Conservation (phyloP, 495 filamentous ascomycete species). For the Xylaria venustula region DNA sequence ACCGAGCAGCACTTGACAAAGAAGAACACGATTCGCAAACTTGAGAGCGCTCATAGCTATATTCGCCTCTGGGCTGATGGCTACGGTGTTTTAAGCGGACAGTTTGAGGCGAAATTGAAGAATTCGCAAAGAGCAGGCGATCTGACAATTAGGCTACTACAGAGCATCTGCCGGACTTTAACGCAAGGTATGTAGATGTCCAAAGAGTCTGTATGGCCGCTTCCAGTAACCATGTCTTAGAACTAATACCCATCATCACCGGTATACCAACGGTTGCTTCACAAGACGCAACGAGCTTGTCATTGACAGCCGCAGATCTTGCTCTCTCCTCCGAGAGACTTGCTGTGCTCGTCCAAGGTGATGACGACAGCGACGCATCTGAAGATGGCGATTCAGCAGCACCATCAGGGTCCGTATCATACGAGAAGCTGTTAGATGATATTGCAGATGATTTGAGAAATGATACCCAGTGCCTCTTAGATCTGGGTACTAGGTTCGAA, state of each 20-base stretch:
- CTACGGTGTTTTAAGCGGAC: not conserved
- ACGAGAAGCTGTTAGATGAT: not conserved
- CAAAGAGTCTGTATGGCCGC: not conserved
- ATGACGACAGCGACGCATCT: slow-evolving; percentile 3
- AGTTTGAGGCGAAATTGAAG: not conserved
- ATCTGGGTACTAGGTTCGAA: not conserved
- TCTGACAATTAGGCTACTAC: not conserved
- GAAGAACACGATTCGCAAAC: not conserved
- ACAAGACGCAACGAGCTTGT: not conserved
- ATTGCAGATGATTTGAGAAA: not conserved
- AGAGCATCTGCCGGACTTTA: not conserved
- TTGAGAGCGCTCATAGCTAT: slow-evolving; percentile 1
- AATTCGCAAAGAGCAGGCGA: slow-evolving; percentile 1
- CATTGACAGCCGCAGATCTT: not conserved
- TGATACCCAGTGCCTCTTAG: slow-evolving; percentile 4
- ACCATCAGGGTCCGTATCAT: not conserved
- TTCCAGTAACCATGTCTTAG: not conserved
- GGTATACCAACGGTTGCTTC: not conserved
- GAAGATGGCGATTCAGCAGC: not conserved
- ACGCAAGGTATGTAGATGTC: not conserved
- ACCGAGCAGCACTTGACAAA: not conserved
- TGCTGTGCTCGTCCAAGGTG: not conserved
- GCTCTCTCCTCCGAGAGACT: not conserved
- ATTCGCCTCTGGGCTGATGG: slow-evolving; percentile 5
- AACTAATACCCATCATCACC: not conserved